Evolutionary conservation across 140 eudicot species (phyloP), one percentile per base, ranked within the genome.

Genomic region (Erigeron philadelphicus): DNA sequence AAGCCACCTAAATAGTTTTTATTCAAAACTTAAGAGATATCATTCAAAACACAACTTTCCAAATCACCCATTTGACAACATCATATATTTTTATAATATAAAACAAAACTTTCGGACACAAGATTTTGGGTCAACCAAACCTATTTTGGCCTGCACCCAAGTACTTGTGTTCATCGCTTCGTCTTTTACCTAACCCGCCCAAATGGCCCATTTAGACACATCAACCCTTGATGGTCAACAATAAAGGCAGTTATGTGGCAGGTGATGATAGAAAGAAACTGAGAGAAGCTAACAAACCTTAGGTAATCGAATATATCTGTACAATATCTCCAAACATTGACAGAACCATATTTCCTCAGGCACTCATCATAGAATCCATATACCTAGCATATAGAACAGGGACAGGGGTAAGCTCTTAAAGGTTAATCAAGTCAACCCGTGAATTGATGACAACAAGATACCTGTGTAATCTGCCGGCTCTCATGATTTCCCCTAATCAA

Each of bases 381-480:
- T 23, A 94, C 99, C 99, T 94, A 86, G 19, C 45, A 69, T 8
- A 77, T 4, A 52, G 43, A 75, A 73, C 61, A 63, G 0, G 0
- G 48, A 71, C 61, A 63, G 1, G 0, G 48, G 73, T 76, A 71
- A 84, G 69, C 68, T 61, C 46, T 46, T 40, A 61, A 76, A 38
- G 40, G 50, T 18, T 48, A 41, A 46, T 71, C 23, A 76, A n/a
- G 48, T 67, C 4, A 47, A 64, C 38, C 47, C 48, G 10, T 6
- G 53, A 44, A 53, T 53, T 7, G 66, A 58, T 63, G 35, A 64
- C 17, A 66, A 64, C 35, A 68, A 10, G 43, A 57, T 66, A 93
- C 99, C 97, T 94, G 99, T 66, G 99, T 93, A 73, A 93, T 93
- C 76, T 88, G 98, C 16, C 98, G 95, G 82, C 98, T 93, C 86